Percentiles rank a stretch among this genome's conserved stretches.
phyloP scores from a whole-genome alignment of 768 basidiomycete genomes.

The Agaricus blazei region DNA sequence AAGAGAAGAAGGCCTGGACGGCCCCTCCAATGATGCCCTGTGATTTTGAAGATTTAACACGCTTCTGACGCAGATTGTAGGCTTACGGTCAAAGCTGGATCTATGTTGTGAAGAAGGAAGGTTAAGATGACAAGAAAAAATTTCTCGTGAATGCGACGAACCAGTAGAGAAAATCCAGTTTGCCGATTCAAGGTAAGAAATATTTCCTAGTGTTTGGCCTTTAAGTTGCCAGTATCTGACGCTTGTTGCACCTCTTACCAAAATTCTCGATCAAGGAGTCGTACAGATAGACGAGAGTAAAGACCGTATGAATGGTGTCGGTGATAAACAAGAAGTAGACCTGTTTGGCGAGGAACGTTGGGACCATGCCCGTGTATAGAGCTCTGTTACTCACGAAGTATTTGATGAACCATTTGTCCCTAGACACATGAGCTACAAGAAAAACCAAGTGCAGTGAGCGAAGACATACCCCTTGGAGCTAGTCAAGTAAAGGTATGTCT shows the following conservation, averaged over 20 bases:
- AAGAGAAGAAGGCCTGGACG: slow-evolving; percentile 15
- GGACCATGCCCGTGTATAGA: no score
- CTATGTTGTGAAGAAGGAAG: neutral
- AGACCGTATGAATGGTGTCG: slow-evolving; percentile 44
- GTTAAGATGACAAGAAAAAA: neutral
- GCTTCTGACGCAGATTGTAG: neutral
- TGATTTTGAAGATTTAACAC: neutral
- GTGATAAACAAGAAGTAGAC: slow-evolving; percentile 39
- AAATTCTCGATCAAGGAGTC: slow-evolving; percentile 41
- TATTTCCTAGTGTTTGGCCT: slow-evolving; percentile 13
- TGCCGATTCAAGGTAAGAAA: slow-evolving; percentile 12
- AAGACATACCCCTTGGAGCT: slow-evolving; percentile 25
- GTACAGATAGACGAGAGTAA: slow-evolving; percentile 42
- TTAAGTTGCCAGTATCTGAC: neutral
- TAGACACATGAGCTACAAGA: slow-evolving; percentile 12
- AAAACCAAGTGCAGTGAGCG: neutral
- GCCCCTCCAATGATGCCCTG: slow-evolving; percentile 13
- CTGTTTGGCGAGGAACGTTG: slow-evolving; percentile 18
- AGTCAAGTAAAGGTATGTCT: slow-evolving; percentile 44
- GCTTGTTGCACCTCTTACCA: slow-evolving; percentile 23
- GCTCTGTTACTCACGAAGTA: slow-evolving; percentile 29
- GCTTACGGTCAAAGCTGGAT: slow-evolving; percentile 14
- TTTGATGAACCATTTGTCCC: slow-evolving; percentile 43
- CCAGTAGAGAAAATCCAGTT: slow-evolving; percentile 35
- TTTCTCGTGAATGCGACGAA: slow-evolving; percentile 1